Evolutionary conservation across 805 yeast genomes (phyloP).

Genomic region (Metschnikowia vanudenii): DNA sequence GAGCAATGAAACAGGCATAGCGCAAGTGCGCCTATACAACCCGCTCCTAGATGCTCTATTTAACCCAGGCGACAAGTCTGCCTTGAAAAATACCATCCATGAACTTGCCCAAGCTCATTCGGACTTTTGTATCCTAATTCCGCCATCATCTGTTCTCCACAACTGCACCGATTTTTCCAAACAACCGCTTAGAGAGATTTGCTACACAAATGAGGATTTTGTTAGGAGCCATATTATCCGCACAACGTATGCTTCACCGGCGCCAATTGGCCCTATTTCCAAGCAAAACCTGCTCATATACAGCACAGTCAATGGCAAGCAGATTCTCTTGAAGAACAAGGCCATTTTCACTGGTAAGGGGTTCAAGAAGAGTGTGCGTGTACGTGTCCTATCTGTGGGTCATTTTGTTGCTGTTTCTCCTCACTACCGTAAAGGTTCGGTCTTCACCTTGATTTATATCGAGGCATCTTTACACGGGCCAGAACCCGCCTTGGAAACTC

Average conservation of each 20-base stretch:
- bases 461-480: constrained; percentile 33
- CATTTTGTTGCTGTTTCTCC: constrained; percentile 56
- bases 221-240: constrained; percentile 60
- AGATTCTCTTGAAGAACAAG: constrained; percentile 55
- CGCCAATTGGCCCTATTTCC: constrained; percentile 25
- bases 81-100: constrained; percentile 46
- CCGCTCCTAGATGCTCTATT: constrained; percentile 65
- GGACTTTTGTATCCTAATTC: constrained; percentile 62
- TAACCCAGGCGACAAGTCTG: constrained; percentile 48
- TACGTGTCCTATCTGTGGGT: constrained; percentile 45
- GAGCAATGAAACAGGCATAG: constrained; percentile 3
- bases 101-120: constrained; percentile 44
- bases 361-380: constrained; percentile 45
- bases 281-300: constrained; percentile 44
- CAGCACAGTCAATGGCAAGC: constrained; percentile 55
- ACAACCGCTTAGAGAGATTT: constrained; percentile 45
- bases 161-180: constrained; percentile 30
- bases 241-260: constrained; percentile 22
- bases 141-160: constrained; percentile 50
- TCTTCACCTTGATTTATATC: constrained; percentile 56
- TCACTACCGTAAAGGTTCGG: constrained; percentile 56
- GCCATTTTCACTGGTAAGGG: constrained; percentile 57
- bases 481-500: constrained; percentile 1
- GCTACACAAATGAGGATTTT: constrained; percentile 55
- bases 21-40: constrained; percentile 39